Evolutionary conservation across 2,329 filamentous ascomycete genomes (phyloP), one percentile per base, ranked within the genome.

Genomic region (Knoxdaviesia capensis): DNA sequence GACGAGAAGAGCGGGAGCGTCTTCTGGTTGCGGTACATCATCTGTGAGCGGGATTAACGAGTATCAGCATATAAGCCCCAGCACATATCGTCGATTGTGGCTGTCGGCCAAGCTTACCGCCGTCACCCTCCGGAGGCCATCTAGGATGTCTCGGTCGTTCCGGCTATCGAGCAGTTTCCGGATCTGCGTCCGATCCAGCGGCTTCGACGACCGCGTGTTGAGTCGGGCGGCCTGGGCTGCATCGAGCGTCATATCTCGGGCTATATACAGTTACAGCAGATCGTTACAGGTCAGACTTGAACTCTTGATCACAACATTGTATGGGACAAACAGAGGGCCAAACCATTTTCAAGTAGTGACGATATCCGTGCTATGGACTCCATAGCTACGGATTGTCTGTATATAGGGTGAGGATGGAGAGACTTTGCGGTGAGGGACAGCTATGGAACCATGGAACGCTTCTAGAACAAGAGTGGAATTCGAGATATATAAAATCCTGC

Each of bases 331-430:
- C n/a, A 9, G 32, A 20, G 33, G 34, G 20, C 52, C 71, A 54
- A 69, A 93, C 88, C 86, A 62, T 82, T 90, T 68, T 96, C 90
- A 59, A 98, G 78, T 63, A 96, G 74, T 58, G 77, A 84, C 51
- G 87, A 93, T 60, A 98, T 92, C 54, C 83, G 75, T 49, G 88
- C 86, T 56, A 96, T 86, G 28, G 88, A 93, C 72, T 98, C 90
- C 90, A 98, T 98, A 44, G 46, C 53, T 49, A 47, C 46, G 49
- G 49, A 45, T 4, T 28, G 31, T 36, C 7, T 39, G 30, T n/a
- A 31, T 9, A 32, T 3, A 4, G 31, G 28, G 28, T 30, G n/a
- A 35, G 11, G 11, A 9, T 2, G 34, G 34, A 35, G 34, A 35
- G 11, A 35, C 3, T 3, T 35, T 3, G 34, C 11, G 9, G 11